Percentiles rank a stretch among this genome's conserved stretches.
Conservation (phyloP, 192 early-diverging fungal genomes). For the Allomyces arbusculus region DNA sequence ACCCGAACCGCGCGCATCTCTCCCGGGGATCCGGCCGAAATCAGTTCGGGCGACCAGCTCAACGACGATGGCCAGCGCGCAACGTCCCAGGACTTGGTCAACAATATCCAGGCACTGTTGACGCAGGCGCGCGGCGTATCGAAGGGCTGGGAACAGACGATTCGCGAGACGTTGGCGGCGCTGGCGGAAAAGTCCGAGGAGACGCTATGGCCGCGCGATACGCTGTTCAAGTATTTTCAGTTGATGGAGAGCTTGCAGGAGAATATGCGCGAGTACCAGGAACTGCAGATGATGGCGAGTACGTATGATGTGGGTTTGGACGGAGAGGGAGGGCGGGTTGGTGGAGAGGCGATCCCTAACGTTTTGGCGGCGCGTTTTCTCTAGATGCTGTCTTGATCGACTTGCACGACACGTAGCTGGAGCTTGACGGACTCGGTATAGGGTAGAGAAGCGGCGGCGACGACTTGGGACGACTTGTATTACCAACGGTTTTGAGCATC, state of each 20-base stretch:
- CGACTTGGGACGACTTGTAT: too few species aligned
- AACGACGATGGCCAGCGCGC: too few species aligned
- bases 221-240: slow-evolving; percentile 23
- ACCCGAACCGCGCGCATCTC: too few species aligned
- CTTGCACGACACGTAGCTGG: slow-evolving; percentile 11
- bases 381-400: slow-evolving; percentile 11
- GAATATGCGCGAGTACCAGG: slow-evolving; percentile 27
- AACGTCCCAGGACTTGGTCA: slow-evolving; percentile 5
- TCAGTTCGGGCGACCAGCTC: too few species aligned
- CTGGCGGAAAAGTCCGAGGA: slow-evolving; percentile 10
- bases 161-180: slow-evolving; percentile 15
- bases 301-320: not conserved
- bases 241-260: slow-evolving; percentile 23
- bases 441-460: too few species aligned
- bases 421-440: too few species aligned
- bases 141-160: slow-evolving; percentile 20
- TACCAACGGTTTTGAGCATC: too few species aligned
- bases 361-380: not conserved
- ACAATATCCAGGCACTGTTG: slow-evolving; percentile 13
- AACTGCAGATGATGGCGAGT: slow-evolving; percentile 18
- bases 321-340: not conserved
- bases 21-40: too few species aligned
- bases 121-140: slow-evolving; percentile 13
- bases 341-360: not conserved
- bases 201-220: slow-evolving; percentile 24